Evolutionary conservation across 2,329 filamentous ascomycete genomes (phyloP), one percentile per base, ranked within the genome.

Genomic region (Cryphonectria naterciae): DNA sequence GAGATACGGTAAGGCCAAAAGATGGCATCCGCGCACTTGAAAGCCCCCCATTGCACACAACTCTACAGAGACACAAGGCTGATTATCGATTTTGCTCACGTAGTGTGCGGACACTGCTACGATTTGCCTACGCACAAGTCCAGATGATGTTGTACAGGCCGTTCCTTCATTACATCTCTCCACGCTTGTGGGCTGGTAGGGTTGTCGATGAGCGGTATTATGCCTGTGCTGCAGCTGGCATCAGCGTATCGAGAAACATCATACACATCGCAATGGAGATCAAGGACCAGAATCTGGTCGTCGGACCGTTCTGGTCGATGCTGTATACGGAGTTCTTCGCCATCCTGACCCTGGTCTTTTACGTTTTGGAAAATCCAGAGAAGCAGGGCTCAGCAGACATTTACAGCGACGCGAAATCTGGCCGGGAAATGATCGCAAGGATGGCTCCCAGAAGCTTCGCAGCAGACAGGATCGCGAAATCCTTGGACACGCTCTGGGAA

Each of bases 301-400:
- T 92, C 73, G 93, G 93, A 0, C 92, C 93, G 0, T 95, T 94
- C 79, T 96, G 93, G 93, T 95, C 95, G 77, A 92, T 93, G 75
- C 89, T 95, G 78, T 95, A 94, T 77, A 94, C 92, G 2, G 92
- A 93, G 22, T 95, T 94, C 81, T 95, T 94, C 77, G 91, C 92
- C 19, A 92, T 95, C 43, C 83, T 96, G 43, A 93, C 93, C 0
- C 83, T 96, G 62, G 85, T 95, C 1, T 96, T 93, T 77, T 95
- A 92, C 77, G 91, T 92, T 0, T 84, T 94, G 19, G 93, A 95
- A 78, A 95, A 95, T 74, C 92, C 92, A 1, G 89, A 93, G 72
- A 93, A 92, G 76, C 83, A 87, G 4, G 92, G 91, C 1, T 91
- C 91, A 7, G 87, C 91, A 67, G 94, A 97, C 73, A 92, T 98